phyloP scores from a whole-genome alignment of 2,329 filamentous ascomycete species.

The Helicocarpus griseus region DNA sequence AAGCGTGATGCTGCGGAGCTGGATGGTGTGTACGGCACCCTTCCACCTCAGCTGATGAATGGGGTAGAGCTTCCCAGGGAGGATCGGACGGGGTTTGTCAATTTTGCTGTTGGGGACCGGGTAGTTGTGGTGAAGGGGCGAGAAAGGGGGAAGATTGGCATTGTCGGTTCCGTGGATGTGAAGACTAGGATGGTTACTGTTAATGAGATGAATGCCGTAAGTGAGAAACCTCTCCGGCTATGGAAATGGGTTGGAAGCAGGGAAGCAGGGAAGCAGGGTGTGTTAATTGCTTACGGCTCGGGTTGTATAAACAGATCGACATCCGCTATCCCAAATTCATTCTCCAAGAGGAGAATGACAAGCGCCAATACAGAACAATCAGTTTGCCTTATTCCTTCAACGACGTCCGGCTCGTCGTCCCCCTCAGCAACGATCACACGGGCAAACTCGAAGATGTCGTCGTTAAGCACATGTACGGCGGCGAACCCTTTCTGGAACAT shows the following conservation, averaged over 20 bases:
- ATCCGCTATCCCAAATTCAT: conserved; percentile 31
- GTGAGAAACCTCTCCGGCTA: conserved; percentile 17
- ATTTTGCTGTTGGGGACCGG: conserved; percentile 60
- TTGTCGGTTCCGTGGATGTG: conserved; percentile 49
- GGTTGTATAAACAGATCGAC: conserved; percentile 35
- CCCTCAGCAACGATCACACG: conserved; percentile 57
- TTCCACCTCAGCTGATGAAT: conserved; percentile 30
- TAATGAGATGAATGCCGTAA: conserved; percentile 55
- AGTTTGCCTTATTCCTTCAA: conserved; percentile 55
- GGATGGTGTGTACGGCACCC: conserved; percentile 50
- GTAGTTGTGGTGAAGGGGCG: conserved; percentile 71
- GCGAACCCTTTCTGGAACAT: conserved; percentile 43
- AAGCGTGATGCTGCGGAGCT: conserved; percentile 58
- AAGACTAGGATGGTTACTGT: conserved; percentile 51
- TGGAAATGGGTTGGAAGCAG: too few species aligned
- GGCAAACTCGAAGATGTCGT: conserved; percentile 62
- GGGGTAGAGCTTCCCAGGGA: conserved; percentile 32
- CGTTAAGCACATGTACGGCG: conserved; percentile 58
- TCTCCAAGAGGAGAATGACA: conserved; percentile 26
- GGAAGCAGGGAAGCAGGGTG: too few species aligned
- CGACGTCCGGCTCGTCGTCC: conserved; percentile 71
- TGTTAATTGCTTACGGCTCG: too few species aligned
- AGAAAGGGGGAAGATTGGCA: conserved; percentile 75
- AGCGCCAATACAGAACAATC: conserved; percentile 37
- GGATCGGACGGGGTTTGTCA: conserved; percentile 42